Conservation (phyloP, 257 asterid species). For the Nicotiana tabacum region DNA sequence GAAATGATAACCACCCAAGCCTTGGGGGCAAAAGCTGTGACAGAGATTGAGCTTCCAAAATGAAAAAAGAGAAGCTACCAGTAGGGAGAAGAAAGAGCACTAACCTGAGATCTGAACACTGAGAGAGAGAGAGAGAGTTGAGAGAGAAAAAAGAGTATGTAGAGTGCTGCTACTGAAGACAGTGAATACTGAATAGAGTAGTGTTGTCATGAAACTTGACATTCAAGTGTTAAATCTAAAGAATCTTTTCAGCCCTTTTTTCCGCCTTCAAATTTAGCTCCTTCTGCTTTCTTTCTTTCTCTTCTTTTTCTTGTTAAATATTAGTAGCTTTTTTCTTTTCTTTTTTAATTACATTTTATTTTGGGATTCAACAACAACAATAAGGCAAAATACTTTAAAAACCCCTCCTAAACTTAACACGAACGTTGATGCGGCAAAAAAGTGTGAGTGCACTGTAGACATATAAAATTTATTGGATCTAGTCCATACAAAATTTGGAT, state of each 20-base stretch:
- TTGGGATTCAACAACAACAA: too few relatives aligned
- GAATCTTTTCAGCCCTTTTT: neutral
- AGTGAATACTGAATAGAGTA: neutral
- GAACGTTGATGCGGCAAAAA: too few relatives aligned
- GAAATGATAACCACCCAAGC: neutral
- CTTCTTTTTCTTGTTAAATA: too few relatives aligned
- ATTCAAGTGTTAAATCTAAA: neutral
- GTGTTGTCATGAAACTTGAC: neutral
- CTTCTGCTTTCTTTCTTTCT: neutral
- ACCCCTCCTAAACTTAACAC: too few relatives aligned
- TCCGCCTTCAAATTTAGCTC: neutral
- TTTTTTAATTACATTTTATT: too few relatives aligned
- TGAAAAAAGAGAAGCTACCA: neutral
- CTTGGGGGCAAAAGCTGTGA: neutral
- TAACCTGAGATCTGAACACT: conserved; percentile 4
- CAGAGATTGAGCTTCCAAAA: neutral
- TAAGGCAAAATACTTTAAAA: too few relatives aligned
- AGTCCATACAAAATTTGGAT: too few relatives aligned
- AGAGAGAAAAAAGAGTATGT: neutral
- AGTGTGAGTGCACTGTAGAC: too few relatives aligned
- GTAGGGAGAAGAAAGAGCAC: neutral
- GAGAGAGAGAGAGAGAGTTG: neutral
- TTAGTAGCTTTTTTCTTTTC: too few relatives aligned
- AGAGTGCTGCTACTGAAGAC: neutral
- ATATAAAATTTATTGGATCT: too few relatives aligned